Evolutionary conservation across 2,329 filamentous ascomycete genomes (phyloP).

Genomic region (Pseudogymnoascus sp.): DNA sequence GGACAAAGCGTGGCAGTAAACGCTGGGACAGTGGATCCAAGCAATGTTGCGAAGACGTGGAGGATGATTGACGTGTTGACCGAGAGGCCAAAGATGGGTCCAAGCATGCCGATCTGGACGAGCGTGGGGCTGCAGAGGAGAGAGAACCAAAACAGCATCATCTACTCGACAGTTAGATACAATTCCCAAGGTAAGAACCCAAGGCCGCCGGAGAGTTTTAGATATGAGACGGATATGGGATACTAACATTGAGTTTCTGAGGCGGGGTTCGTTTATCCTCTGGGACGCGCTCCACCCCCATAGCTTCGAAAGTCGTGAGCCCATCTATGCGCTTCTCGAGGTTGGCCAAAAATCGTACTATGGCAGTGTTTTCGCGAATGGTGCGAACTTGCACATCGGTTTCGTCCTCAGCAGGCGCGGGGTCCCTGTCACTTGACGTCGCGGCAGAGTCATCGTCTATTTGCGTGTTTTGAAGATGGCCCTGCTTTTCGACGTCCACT

Average conservation of each 20-base stretch:
- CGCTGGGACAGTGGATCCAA: slow-evolving; percentile 18
- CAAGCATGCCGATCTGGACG: slow-evolving; percentile 22
- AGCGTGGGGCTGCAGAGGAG: slow-evolving; percentile 16
- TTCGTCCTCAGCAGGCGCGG: not conserved
- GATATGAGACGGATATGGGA: not conserved
- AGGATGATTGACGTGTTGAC: slow-evolving; percentile 21
- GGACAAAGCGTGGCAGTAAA: slow-evolving; percentile 18
- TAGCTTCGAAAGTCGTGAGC: slow-evolving; percentile 4
- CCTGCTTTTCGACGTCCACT: slow-evolving; percentile 10
- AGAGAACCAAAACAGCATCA: slow-evolving; percentile 5
- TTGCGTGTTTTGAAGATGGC: not conserved
- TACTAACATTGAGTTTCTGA: slow-evolving; percentile 11
- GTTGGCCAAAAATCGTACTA: slow-evolving; percentile 1
- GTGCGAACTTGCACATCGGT: not conserved
- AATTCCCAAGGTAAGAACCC: not conserved
- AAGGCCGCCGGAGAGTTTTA: not conserved
- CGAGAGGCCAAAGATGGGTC: slow-evolving; percentile 23
- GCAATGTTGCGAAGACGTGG: slow-evolving; percentile 21
- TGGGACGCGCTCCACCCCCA: slow-evolving; percentile 11
- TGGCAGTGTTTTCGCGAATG: slow-evolving; percentile 7
- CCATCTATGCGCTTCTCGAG: slow-evolving; percentile 9
- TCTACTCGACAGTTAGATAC: slow-evolving; percentile 1
- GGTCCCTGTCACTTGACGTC: not conserved
- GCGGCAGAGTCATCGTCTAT: slow-evolving; percentile 6
- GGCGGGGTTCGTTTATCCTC: slow-evolving; percentile 9